Percentiles rank a stretch among this genome's conserved stretches.
Evolutionary conservation across 2,329 filamentous ascomycete genomes (phyloP).

Genomic region (Taxawa tesnikishii): DNA sequence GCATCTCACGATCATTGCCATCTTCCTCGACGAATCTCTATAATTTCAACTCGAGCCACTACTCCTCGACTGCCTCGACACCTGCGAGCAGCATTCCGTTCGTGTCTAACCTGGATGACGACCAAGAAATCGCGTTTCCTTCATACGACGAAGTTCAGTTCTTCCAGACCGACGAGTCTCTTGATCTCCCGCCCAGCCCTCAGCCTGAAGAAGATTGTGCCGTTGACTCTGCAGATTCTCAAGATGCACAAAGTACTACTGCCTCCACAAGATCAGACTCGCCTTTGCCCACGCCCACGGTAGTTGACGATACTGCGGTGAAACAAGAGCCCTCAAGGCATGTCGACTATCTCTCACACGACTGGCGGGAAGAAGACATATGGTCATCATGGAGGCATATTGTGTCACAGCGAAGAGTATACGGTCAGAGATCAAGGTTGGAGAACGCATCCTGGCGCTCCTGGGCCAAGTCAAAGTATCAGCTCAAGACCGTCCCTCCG

Average conservation of each 20-base stretch:
- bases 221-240: constrained; percentile 9
- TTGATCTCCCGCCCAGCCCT: constrained; percentile 26
- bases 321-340: constrained; percentile 67
- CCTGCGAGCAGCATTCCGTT: constrained; percentile 52
- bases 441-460: constrained; percentile 97
- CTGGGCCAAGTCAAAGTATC: constrained; percentile 87
- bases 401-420: constrained; percentile 63
- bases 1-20: constrained; percentile 17
- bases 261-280: constrained; percentile 47
- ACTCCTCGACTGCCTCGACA: constrained; percentile 48
- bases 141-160: constrained; percentile 24
- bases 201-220: constrained; percentile 9
- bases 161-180: constrained; percentile 9
- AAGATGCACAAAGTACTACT: constrained; percentile 32
- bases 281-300: constrained; percentile 44
- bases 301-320: constrained; percentile 70
- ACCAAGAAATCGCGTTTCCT: constrained; percentile 36
- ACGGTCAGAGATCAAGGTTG: constrained; percentile 67
- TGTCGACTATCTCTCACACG: constrained; percentile 90
- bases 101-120: constrained; percentile 41
- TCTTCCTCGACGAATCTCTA: constrained; percentile 16
- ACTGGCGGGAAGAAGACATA: constrained; percentile 91
- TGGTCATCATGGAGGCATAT: constrained; percentile 97
- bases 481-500: constrained; percentile 75
- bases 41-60: constrained; percentile 20